Evolutionary conservation across 2,329 filamentous ascomycete species (phyloP), one percentile per base, ranked within the genome.

Genomic region (Blastomyces percursus): DNA sequence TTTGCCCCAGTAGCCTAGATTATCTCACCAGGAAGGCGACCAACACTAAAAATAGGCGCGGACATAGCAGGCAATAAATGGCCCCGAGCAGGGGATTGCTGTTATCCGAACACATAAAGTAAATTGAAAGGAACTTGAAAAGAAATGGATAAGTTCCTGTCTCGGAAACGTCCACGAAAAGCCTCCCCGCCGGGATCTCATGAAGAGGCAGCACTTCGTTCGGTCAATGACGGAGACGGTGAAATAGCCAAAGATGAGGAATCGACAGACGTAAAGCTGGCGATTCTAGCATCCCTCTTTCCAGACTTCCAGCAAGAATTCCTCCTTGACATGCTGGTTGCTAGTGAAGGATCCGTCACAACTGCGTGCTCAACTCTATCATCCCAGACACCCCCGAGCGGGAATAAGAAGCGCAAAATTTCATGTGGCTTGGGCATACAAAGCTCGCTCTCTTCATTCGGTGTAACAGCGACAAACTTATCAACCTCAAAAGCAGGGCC

Each of bases 191-290:
- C 62, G 64, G 32, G 44, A 63, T 5, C 44, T 32, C 40, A 46
- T 60, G 62, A 59, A 48, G 50, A 63, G 63, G 14, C n/a, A 48
- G 21, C 44, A 30, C 9, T 3, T 19, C 44, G 24, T 38, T 16
- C 59, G 24, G 16, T 27, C 21, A 24, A 48, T 51, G 19, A 5
- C n/a, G 30, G 19, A 24, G 21, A 27, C 7, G n/a, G 27, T 27
- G 56, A 51, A 16, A 32, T 38, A 38, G 21, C 30, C 12, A 59
- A 30, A 40, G 46, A 63, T 21, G 71, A 74, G 19, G 85, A 91
- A 19, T 86, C 89, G 1, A 99, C 94, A 0, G 94, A 97, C 66
- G 80, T 95, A 69, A 97, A 96, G 71, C 77, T 99, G 16, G 91
- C 91, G 1, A 79, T 96, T 1, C 78, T 99, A 2, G 83, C 87